Evolutionary conservation across 305 asterid genomes (phyloP).

Genomic region (Stenogyne calaminthoides): DNA sequence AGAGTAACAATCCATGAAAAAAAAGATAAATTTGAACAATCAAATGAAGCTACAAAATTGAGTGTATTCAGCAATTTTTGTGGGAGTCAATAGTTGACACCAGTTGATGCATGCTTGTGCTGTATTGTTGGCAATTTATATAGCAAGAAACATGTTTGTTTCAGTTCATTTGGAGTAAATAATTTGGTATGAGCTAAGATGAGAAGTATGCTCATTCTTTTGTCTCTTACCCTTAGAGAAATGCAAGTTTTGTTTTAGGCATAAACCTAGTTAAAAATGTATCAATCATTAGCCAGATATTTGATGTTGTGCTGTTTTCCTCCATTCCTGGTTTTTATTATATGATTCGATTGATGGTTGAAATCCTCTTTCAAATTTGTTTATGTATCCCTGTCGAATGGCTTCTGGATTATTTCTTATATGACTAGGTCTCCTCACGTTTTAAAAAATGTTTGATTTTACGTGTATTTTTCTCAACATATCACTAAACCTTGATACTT

Average conservation of each 20-base stretch:
- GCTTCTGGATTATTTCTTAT: background rate
- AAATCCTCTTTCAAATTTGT: background rate
- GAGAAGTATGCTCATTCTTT: conserved; percentile 10
- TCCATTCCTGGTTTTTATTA: conserved; percentile 7
- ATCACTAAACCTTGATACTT: too few species aligned
- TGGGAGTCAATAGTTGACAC: background rate
- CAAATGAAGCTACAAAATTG: background rate
- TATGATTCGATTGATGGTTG: conserved; percentile 18
- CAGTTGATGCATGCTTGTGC: background rate
- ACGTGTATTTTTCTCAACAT: too few species aligned
- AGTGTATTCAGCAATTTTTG: background rate
- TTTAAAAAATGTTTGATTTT: too few species aligned
- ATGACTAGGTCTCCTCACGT: too few species aligned
- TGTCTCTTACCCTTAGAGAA: conserved; percentile 1
- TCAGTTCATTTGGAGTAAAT: background rate
- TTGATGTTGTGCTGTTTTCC: background rate
- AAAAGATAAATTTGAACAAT: background rate
- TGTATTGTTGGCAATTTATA: background rate
- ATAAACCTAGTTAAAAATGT: background rate
- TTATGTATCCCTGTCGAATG: background rate
- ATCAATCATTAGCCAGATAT: conserved; percentile 4
- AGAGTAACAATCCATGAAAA: background rate
- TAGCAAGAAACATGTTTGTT: background rate
- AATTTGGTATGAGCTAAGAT: background rate
- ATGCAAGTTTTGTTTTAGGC: background rate